Evolutionary conservation across 2,329 filamentous ascomycete species (phyloP).

Genomic region (Zymoseptoria ardabiliae): DNA sequence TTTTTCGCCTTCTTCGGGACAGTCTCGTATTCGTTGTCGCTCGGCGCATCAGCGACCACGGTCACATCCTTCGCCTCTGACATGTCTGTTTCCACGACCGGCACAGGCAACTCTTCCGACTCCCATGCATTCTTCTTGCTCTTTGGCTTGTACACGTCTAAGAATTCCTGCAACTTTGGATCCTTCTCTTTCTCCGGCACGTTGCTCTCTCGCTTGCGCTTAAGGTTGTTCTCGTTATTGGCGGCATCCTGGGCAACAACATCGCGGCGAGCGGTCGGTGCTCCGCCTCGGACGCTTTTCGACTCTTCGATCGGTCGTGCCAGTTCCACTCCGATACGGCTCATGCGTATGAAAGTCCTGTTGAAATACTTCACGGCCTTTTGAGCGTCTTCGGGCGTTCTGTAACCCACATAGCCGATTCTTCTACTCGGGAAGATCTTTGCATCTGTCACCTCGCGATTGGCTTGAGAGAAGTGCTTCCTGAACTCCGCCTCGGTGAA

Average conservation of each 20-base stretch:
- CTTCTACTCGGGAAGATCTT: slow-evolving; percentile 83
- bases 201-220: slow-evolving; percentile 63
- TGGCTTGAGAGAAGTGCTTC: slow-evolving; percentile 72
- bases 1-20: slow-evolving; percentile 44
- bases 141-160: slow-evolving; percentile 71
- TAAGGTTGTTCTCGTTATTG: slow-evolving; percentile 18
- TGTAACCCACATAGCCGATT: slow-evolving; percentile 95
- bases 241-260: slow-evolving; percentile 10
- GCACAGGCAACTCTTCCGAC: slow-evolving; percentile 40
- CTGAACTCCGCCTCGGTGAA: slow-evolving; percentile 79
- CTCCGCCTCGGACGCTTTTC: slow-evolving; percentile 2
- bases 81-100: background rate
- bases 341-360: slow-evolving; percentile 91
- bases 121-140: slow-evolving; percentile 41
- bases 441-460: slow-evolving; percentile 75
- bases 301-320: slow-evolving; percentile 63
- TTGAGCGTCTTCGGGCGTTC: slow-evolving; percentile 68
- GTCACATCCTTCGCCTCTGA: slow-evolving; percentile 15
- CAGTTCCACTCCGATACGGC: slow-evolving; percentile 81
- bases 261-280: slow-evolving; percentile 14
- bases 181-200: slow-evolving; percentile 46
- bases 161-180: slow-evolving; percentile 76
- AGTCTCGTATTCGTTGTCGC: slow-evolving; percentile 63
- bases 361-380: slow-evolving; percentile 93
- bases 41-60: slow-evolving; percentile 43